A percentile compares a stretch with the other conserved stretches of the same genome.
Evolutionary conservation across 2,329 filamentous ascomycete species (phyloP).

Genomic region (Exophiala sp.): DNA sequence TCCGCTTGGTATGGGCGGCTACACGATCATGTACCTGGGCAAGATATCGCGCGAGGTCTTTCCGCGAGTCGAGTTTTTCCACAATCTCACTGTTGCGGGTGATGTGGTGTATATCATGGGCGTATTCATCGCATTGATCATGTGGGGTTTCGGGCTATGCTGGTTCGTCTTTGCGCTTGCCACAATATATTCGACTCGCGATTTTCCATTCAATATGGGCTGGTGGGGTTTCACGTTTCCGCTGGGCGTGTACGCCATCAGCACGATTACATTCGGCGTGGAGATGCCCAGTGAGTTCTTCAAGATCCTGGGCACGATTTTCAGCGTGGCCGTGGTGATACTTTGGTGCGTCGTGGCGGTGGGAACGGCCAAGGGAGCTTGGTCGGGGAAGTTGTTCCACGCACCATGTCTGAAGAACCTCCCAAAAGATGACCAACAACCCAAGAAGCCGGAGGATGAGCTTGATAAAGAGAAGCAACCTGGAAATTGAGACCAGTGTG

Average conservation of each 20-base stretch:
- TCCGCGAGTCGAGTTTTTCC: conserved; percentile 31
- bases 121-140: conserved; percentile 36
- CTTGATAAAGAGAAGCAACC: conserved; percentile 10
- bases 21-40: conserved; percentile 52
- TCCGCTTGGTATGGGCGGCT: conserved; percentile 64
- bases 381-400: conserved; percentile 50
- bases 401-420: conserved; percentile 52
- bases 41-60: conserved; percentile 43
- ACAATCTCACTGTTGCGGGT: conserved; percentile 29
- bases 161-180: conserved; percentile 41
- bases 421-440: conserved; percentile 18
- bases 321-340: conserved; percentile 50
- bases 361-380: conserved; percentile 48
- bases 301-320: conserved; percentile 53
- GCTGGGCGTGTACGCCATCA: conserved; percentile 54
- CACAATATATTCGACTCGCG: conserved; percentile 33
- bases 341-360: conserved; percentile 55
- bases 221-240: conserved; percentile 63
- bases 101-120: conserved; percentile 36
- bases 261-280: conserved; percentile 41
- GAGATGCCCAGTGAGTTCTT: conserved; percentile 57
- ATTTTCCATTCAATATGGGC: conserved; percentile 60
- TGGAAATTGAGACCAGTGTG: background rate
- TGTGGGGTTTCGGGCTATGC: conserved; percentile 40
- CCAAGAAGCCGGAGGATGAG: background rate